Percentiles rank a stretch among this genome's conserved stretches.
These are phyloP conservation scores for Pilobolus umbonatus DNA, from an alignment of 192 early-diverging fungal species.

Conservation along the genomic window DNA sequence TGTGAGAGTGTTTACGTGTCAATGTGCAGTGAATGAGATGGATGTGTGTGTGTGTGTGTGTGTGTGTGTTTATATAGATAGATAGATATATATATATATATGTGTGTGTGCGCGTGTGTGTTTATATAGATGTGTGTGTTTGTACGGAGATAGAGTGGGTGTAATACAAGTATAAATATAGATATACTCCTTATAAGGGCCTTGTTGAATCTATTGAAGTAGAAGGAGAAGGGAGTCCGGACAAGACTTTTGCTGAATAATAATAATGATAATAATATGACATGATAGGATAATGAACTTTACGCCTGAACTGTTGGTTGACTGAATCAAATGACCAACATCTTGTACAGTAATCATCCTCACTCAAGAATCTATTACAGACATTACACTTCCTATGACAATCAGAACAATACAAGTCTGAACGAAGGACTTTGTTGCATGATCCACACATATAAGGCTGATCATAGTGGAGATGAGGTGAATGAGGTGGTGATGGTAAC, in stretches of 20 bases:
- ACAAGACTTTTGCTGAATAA: not conserved
- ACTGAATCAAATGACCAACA: constrained; percentile 29
- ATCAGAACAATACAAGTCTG: constrained; percentile 32
- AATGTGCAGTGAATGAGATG: not conserved
- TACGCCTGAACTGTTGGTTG: constrained; percentile 6
- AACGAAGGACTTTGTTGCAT: constrained; percentile 23
- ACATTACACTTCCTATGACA: constrained; percentile 29
- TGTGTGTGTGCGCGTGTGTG: not conserved
- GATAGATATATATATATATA: not conserved
- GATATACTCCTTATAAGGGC: too few species aligned
- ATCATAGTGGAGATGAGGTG: constrained; percentile 8
- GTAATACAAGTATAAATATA: too few species aligned
- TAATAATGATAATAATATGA: constrained; percentile 10
- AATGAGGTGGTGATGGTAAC: constrained; percentile 16
- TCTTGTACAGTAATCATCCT: constrained; percentile 28
- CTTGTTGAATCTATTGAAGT: constrained; percentile 1
- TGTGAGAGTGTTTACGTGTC: too few species aligned
- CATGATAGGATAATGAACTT: not conserved
- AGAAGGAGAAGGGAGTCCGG: constrained; percentile 6
- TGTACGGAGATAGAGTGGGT: too few species aligned
- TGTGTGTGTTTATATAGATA: not conserved
- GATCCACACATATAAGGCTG: constrained; percentile 19
- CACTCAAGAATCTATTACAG: constrained; percentile 30
- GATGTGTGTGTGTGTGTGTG: not conserved
- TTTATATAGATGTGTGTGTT: too few species aligned